phyloP scores from a whole-genome alignment of 495 filamentous ascomycete species.

The Aspergillus campestris region DNA sequence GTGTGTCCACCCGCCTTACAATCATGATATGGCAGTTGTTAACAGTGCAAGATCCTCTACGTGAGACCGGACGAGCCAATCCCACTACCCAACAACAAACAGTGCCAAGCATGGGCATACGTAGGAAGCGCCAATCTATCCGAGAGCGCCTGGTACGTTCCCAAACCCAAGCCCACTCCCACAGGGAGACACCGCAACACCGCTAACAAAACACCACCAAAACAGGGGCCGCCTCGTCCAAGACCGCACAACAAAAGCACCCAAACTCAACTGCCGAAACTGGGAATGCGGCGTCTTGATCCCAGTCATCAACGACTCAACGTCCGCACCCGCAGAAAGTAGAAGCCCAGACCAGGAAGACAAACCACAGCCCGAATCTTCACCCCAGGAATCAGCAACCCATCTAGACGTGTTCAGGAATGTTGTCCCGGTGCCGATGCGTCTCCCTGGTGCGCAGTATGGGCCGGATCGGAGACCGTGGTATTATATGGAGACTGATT shows the following conservation, averaged over 20 bases:
- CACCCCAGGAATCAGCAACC: slow-evolving; percentile 2
- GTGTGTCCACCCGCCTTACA: slow-evolving; percentile 14
- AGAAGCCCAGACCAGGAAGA: not conserved
- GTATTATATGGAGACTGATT: slow-evolving; percentile 33
- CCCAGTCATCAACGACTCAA: slow-evolving; percentile 24
- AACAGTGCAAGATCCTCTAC: slow-evolving; percentile 47
- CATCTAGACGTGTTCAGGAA: slow-evolving; percentile 44
- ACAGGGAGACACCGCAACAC: not conserved
- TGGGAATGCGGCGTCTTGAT: slow-evolving; percentile 94
- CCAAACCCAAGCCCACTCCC: not conserved
- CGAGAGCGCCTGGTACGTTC: slow-evolving; percentile 78
- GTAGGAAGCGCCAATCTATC: slow-evolving; percentile 89
- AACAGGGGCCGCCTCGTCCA: slow-evolving; percentile 62
- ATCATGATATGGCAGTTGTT: not conserved
- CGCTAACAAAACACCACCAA: not conserved
- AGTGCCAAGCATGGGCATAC: slow-evolving; percentile 61
- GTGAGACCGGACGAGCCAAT: slow-evolving; percentile 43
- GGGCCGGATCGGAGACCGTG: slow-evolving; percentile 42
- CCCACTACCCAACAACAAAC: slow-evolving; percentile 9
- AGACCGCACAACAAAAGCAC: slow-evolving; percentile 51
- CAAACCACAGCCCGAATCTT: not conserved
- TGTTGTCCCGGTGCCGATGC: slow-evolving; percentile 64
- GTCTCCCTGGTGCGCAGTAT: slow-evolving; percentile 47
- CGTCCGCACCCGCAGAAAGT: not conserved
- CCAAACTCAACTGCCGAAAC: slow-evolving; percentile 78